Evolutionary conservation across 805 yeast species (phyloP), one percentile per base, ranked within the genome.

Genomic region (Sugiyamaella boreocaroliniensis): DNA sequence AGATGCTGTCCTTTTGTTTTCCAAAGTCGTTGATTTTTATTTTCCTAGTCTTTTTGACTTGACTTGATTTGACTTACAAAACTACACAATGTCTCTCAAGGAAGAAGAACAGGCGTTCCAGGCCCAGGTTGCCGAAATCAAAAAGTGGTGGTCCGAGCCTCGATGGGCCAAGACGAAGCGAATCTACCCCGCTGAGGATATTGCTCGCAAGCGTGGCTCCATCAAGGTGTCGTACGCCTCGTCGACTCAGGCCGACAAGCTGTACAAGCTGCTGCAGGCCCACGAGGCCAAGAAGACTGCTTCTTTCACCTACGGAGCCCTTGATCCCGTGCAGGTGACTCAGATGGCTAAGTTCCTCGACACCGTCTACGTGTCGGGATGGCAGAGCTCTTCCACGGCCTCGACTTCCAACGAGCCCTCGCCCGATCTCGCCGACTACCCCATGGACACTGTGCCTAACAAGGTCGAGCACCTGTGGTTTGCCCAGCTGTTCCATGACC

Each of bases 331-430:
- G 61, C 97, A 92, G 68, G 89, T 89, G 59, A 76, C 97, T 55
- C 97, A 92, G 74, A 92, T 92, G 98, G 95, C 96, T 63, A 88
- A 87, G 71, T 89, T 88, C 72, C 77, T 92, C 65, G 98, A 90
- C 72, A 80, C 95, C 11, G 80, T 92, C 62, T 92, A 92, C 71
- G 95, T 92, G 59, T 86, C 95, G 43, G 99, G 99, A 50, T 92
- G 99, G 99, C 99, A 92, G 76, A 90, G 96, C 71, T 89, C 97
- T 47, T 89, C 97, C 19, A 92, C 98, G 51, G 97, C 98, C 50
- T 89, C 97, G 15, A 87, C 96, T 43, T 87, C 97, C 42, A 92
- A 92, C 69, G 98, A 92, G 75, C 99, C 98, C 37, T 88, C 96
- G 43, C 98, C 98, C 53, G 99, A 92, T 76, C 80, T 92, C 66